Base-by-base conservation (phyloP, 2,329 filamentous ascomycete genomes). In the Xylariaceae sp. region DNA sequence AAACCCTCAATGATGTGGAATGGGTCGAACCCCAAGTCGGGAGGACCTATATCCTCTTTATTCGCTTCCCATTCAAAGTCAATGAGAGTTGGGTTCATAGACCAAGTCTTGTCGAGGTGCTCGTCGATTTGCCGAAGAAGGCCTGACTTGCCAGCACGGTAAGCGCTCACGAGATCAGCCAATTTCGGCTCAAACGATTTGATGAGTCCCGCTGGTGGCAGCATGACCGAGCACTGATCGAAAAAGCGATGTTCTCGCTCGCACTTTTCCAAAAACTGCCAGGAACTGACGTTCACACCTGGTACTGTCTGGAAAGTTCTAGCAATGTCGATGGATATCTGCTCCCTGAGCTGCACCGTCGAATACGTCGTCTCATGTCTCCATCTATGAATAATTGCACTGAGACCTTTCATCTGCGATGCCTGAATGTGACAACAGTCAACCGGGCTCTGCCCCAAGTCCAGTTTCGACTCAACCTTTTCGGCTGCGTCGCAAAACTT, bases 71-170 rank as follows among this genome's bases (percentile, higher is more conserved):
- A 52, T 2, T 51, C 47, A 6, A 35, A 27, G 35, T 58, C 54
- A 44, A 55, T 42, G 4, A 58, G 33, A n/a, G 56, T 58, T 18
- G 40, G 35, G 15, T 58, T 57, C 11, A 52, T 42, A 22, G 48
- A 55, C 54, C 54, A 58, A 33, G 54, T 35, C 11, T 39, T 42
- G 32, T 58, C 27, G 12, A 57, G 30, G 43, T 59, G 42, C 14
- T 41, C 6, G 10, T 17, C 18, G 18, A 58, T 43, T 18, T 41
- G 3, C 39, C 14, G 39, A 10, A 17, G 36, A 27, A 50, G 17
- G n/a, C 3, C n/a, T 11, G 41, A 36, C 6, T 22, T 19, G 3
- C 39, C 15, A 3, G 10, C 36, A 14, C n/a, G 36, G 19, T 48
- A 44, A 30, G 44, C 27, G 9, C 18, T 6, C 12, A 49, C 40